Conservation (phyloP, 106 monocot species). For the Dendrobium huoshanense region DNA sequence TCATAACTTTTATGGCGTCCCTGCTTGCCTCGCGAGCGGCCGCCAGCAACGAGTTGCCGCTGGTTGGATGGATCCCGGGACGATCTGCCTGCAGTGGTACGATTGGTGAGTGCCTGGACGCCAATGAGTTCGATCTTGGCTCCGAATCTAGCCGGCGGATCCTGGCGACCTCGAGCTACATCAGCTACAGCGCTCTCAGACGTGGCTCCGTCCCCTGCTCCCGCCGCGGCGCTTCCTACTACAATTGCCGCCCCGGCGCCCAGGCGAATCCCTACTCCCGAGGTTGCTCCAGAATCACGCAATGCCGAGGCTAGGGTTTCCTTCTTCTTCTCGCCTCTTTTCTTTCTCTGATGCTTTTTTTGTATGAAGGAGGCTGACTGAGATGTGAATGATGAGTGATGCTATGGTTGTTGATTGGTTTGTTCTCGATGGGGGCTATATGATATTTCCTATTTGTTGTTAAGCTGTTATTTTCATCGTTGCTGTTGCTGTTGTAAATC, state of each 20-base stretch:
- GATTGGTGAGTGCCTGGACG: conserved; percentile 12
- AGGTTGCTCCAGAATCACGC: conserved; percentile 42
- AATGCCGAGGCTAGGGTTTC: conserved; percentile 22
- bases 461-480: neutral
- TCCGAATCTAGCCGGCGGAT: conserved; percentile 34
- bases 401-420: neutral
- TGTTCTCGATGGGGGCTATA: neutral
- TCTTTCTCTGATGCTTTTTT: neutral
- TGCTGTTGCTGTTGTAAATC: neutral
- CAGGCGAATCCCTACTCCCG: conserved; percentile 42
- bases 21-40: neutral
- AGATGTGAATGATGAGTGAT: neutral
- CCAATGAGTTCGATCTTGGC: conserved; percentile 28
- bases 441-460: neutral
- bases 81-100: conserved; percentile 10
- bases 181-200: conserved; percentile 38
- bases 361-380: neutral
- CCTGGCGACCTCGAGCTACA: conserved; percentile 28
- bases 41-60: neutral
- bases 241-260: conserved; percentile 53
- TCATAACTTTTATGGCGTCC: neutral
- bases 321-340: neutral
- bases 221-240: conserved; percentile 44
- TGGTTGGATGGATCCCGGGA: conserved; percentile 8
- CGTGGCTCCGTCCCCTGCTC: conserved; percentile 36